Conservation (phyloP, 2,329 filamentous ascomycete genomes). For the Aspergillus sojae region DNA sequence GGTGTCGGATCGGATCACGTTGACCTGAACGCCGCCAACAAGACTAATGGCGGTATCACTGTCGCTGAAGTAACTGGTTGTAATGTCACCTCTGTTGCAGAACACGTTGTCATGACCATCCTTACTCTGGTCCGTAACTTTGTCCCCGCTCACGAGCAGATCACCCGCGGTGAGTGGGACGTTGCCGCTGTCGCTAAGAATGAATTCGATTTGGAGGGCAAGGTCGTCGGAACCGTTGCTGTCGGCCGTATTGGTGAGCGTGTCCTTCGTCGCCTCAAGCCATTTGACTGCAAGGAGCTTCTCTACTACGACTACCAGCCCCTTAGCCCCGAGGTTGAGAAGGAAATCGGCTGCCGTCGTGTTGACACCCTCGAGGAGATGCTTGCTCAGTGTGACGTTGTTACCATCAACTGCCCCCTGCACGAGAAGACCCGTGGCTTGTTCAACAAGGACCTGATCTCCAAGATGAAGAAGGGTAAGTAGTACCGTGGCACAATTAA, state of each 20-base stretch:
- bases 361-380: conserved; percentile 91
- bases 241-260: conserved; percentile 98
- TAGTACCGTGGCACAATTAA: conserved; percentile 5
- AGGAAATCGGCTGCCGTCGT: conserved; percentile 91
- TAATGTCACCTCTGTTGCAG: conserved; percentile 97
- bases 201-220: conserved; percentile 95
- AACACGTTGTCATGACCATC: conserved; percentile 99
- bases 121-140: conserved; percentile 96
- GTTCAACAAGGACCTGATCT: conserved; percentile 98
- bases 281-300: conserved; percentile 99
- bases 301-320: conserved; percentile 99
- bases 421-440: conserved; percentile 96
- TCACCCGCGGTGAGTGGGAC: conserved; percentile 87
- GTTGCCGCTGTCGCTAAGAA: conserved; percentile 96
- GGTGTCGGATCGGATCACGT: conserved; percentile 99
- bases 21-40: conserved; percentile 95
- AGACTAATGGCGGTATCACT: conserved; percentile 95
- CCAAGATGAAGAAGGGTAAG: conserved; percentile 97
- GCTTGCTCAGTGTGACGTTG: conserved; percentile 89
- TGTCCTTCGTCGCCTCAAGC: conserved; percentile 91
- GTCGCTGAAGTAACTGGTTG: conserved; percentile 97
- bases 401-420: conserved; percentile 99
- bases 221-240: conserved; percentile 96
- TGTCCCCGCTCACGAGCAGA: conserved; percentile 93
- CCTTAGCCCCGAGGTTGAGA: conserved; percentile 78